A percentile compares a stretch with the other conserved stretches of the same genome.
phyloP scores from a whole-genome alignment of 2,329 filamentous ascomycete genomes.

The Hypomyces rosellus region DNA sequence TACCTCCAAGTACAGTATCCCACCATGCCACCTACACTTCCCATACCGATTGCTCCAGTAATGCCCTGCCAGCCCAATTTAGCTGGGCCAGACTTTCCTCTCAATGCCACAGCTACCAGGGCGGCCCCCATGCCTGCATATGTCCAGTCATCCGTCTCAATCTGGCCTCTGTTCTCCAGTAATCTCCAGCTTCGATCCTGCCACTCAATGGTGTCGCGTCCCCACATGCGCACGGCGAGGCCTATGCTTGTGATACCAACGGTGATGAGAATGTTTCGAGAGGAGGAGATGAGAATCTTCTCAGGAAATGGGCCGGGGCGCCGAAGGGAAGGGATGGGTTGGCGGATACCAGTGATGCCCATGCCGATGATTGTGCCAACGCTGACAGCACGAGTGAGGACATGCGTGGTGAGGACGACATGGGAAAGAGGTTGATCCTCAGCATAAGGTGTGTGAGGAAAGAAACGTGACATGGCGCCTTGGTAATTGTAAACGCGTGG shows the following conservation, averaged over 20 bases:
- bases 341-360: conserved; percentile 29
- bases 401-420: conserved; percentile 53
- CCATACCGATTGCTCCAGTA: conserved; percentile 40
- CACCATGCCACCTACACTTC: conserved; percentile 42
- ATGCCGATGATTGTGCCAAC: conserved; percentile 44
- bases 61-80: conserved; percentile 32
- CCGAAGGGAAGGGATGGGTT: conserved; percentile 22
- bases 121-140: conserved; percentile 35
- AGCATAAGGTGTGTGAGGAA: conserved; percentile 50
- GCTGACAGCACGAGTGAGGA: conserved; percentile 50
- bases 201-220: conserved; percentile 56
- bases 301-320: conserved; percentile 22
- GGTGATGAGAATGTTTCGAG: conserved; percentile 39
- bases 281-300: conserved; percentile 39
- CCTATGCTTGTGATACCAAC: conserved; percentile 37
- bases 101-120: conserved; percentile 27
- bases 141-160: conserved; percentile 51
- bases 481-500: too few relatives aligned
- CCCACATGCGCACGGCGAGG: conserved; percentile 46
- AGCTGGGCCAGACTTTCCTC: conserved; percentile 17
- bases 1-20: conserved; percentile 46
- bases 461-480: conserved; percentile 27
- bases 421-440: conserved; percentile 54
- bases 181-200: conserved; percentile 57
- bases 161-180: conserved; percentile 50